Base-by-base conservation (phyloP, 305 asterid species). In the Fraxinus nigra region DNA sequence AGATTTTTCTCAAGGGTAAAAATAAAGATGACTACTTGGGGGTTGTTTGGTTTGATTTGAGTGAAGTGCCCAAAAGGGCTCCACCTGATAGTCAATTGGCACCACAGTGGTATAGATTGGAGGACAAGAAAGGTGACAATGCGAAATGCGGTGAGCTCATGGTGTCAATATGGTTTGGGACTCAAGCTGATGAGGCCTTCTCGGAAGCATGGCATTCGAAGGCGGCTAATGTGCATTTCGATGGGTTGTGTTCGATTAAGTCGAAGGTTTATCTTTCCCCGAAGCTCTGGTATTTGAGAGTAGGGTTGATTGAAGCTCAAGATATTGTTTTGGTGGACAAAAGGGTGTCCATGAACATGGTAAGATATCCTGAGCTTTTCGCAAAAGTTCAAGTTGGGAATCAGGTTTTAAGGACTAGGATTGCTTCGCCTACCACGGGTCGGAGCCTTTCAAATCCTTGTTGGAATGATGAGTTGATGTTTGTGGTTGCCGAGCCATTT, bases 171-270 rank as follows among this genome's bases (percentile, higher is more conserved):
- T 95, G 98, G 98, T 90, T 91, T 30, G 98, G 98, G 0, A 95
- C 98, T 18, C 98, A 95, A 38, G 98, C 98, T 0, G 98, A 95
- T n/a, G 98, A 93, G 79, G 98, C 97, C 0, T 95, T 93, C 43
- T 87, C 97, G 0, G 98, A 95, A 88, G 98, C 98, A 0, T 95
- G 98, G 98, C 98, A 95, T 84, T 93, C 98, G 1, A 92, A 92
- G 87, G 94, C 98, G 0, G 97, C 95, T 0, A 92, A 90, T 38
- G 97, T 95, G 76, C 92, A 86, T 35, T 79, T 87, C 1, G 97
- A 95, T 59, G 97, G 93, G 4, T 28, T 95, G 59, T 78, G 87
- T 85, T 93, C 97, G 59, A 91, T 93, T 43, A 92, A 92, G 88
- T 95, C 98, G 0, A 95, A 93, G 84, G 97, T 95, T 26, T 95